These are phyloP conservation scores for Ascobolus immersus DNA, from an alignment of 495 filamentous ascomycete species.

Conservation along the genomic window DNA sequence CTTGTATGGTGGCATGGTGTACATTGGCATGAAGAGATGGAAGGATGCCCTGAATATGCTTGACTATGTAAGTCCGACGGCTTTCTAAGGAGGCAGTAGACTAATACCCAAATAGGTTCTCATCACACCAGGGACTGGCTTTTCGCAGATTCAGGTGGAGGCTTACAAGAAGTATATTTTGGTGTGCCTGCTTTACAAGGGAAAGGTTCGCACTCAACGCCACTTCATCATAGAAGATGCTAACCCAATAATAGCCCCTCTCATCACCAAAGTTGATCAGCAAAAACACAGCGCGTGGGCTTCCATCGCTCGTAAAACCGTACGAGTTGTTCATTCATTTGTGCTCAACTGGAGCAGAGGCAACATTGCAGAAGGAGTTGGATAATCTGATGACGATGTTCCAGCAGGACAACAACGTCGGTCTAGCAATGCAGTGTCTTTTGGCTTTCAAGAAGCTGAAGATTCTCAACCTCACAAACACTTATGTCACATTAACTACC, in stretches of 20 bases:
- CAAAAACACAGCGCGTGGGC: constrained; percentile 27
- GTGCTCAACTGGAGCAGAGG: constrained; percentile 35
- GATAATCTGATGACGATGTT: constrained; percentile 11
- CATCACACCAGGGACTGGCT: constrained; percentile 12
- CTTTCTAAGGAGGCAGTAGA: not conserved
- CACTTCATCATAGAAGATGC: constrained; percentile 5
- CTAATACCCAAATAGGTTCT: constrained; percentile 2
- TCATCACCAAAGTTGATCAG: constrained; percentile 23
- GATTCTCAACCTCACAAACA: constrained; percentile 13
- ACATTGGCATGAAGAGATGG: constrained; percentile 49
- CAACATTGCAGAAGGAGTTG: constrained; percentile 13
- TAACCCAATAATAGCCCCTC: constrained; percentile 14
- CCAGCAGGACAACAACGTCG: constrained; percentile 14
- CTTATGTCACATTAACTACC: constrained; percentile 16
- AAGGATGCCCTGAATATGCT: constrained; percentile 43
- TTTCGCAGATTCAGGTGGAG: constrained; percentile 26
- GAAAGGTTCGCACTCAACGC: constrained; percentile 24
- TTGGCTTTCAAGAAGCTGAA: constrained; percentile 14
- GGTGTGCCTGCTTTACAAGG: constrained; percentile 43
- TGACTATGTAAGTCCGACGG: constrained; percentile 9
- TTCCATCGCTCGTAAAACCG: constrained; percentile 34
- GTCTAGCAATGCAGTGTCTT: constrained; percentile 15
- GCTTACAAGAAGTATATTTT: constrained; percentile 87
- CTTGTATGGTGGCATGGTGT: constrained; percentile 50
- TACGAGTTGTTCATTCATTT: constrained; percentile 43